These are phyloP conservation scores for Rhodotorula toruloides DNA, from an alignment of 768 basidiomycete species.

Conservation along the genomic window DNA sequence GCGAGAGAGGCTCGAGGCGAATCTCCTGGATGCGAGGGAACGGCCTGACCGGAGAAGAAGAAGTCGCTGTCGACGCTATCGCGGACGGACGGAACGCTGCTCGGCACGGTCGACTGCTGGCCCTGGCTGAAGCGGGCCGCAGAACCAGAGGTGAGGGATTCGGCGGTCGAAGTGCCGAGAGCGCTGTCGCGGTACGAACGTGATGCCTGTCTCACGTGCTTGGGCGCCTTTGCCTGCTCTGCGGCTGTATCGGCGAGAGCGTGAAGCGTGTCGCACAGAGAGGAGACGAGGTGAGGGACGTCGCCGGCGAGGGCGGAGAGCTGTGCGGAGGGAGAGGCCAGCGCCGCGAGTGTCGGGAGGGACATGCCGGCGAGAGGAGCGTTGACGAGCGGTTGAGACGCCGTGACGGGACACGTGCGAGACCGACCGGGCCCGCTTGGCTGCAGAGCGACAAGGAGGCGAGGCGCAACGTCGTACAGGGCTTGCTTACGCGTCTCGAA, in stretches of 20 bases:
- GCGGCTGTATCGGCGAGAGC: conserved; percentile 30
- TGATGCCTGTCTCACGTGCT: conserved; percentile 13
- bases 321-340: background rate
- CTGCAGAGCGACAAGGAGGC: conserved; percentile 60
- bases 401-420: background rate
- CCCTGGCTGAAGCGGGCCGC: conserved; percentile 1
- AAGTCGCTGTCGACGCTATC: conserved; percentile 38
- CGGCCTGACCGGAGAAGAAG: conserved; percentile 31
- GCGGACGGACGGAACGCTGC: conserved; percentile 7
- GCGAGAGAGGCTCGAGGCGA: conserved; percentile 1
- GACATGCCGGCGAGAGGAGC: conserved; percentile 18
- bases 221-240: conserved; percentile 20
- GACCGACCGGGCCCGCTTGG: background rate
- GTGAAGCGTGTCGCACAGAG: conserved; percentile 20
- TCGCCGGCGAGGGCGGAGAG: conserved; percentile 2
- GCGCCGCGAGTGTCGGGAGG: background rate
- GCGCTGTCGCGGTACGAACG: conserved; percentile 22
- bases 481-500: conserved; percentile 68
- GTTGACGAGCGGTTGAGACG: conserved; percentile 20
- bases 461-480: conserved; percentile 65
- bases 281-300: conserved; percentile 14
- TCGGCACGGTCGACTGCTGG: conserved; percentile 10
- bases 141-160: background rate
- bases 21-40: background rate
- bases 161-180: background rate